Conservation (phyloP, 2,329 filamentous ascomycete species). For the Fusarium sp. region DNA sequence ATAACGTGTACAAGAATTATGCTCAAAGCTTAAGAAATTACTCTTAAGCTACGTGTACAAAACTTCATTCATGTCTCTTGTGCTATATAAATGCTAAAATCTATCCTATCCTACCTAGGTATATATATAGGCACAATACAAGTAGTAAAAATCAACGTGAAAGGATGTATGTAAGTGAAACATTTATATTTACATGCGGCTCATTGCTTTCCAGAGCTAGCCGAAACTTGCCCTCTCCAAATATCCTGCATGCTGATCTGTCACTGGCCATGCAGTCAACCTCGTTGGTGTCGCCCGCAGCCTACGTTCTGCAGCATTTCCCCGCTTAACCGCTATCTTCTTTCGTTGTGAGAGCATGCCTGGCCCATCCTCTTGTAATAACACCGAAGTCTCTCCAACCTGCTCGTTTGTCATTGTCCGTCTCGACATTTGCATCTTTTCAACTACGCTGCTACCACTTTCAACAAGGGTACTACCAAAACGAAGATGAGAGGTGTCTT, state of each 20-base stretch:
- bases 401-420: not conserved
- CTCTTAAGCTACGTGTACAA: slow-evolving; percentile 3
- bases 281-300: slow-evolving; percentile 24
- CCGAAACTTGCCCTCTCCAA: slow-evolving; percentile 21
- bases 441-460: not conserved
- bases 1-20: not conserved
- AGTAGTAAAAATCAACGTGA: not conserved
- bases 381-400: not conserved
- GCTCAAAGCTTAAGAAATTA: not conserved
- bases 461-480: not conserved
- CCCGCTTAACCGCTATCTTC: slow-evolving; percentile 16
- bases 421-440: not conserved
- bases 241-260: slow-evolving; percentile 28
- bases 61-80: slow-evolving; percentile 10
- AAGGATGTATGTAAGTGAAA: slow-evolving; percentile 10
- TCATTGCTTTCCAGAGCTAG: slow-evolving; percentile 14
- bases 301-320: slow-evolving; percentile 7
- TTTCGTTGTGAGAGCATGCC: slow-evolving; percentile 3
- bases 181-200: slow-evolving; percentile 30
- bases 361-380: slow-evolving; percentile 5
- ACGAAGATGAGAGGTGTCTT: not conserved
- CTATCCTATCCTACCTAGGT: not conserved
- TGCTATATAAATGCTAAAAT: slow-evolving; percentile 1
- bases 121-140: not conserved
- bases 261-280: slow-evolving; percentile 34